Percentiles rank a stretch among this genome's conserved stretches.
Evolutionary conservation across 176 grass and related monocot genomes (phyloP).

Genomic region (Bothriochloa decipiens): DNA sequence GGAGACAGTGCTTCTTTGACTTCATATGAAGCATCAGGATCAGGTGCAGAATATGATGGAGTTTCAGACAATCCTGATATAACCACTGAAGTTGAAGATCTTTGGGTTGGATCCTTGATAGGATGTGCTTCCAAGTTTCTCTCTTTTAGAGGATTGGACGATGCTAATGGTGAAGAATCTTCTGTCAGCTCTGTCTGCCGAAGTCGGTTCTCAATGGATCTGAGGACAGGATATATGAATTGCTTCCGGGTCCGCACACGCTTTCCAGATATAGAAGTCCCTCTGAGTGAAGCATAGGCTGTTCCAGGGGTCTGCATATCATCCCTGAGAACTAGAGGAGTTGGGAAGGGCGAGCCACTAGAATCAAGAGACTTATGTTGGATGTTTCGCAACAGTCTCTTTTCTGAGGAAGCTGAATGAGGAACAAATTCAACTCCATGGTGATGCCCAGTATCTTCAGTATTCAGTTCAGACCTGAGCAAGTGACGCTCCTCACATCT

Average conservation of each 20-base stretch:
- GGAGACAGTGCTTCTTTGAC: conserved; percentile 32
- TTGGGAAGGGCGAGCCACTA: conserved; percentile 62
- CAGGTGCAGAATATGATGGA: conserved; percentile 15
- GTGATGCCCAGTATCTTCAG: conserved; percentile 31
- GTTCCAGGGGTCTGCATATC: conserved; percentile 88
- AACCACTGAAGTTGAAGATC: conserved; percentile 17
- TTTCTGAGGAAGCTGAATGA: conserved; percentile 28
- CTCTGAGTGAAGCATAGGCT: conserved; percentile 53
- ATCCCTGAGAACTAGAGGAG: conserved; percentile 60
- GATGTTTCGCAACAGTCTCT: conserved; percentile 26
- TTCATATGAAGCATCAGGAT: conserved; percentile 25
- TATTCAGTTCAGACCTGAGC: conserved; percentile 23
- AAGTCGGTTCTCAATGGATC: conserved; percentile 54
- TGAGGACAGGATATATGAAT: conserved; percentile 64
- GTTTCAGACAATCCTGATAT: conserved; percentile 33
- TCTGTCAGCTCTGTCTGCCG: neutral
- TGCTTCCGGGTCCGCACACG: conserved; percentile 48
- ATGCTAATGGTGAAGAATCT: conserved; percentile 5
- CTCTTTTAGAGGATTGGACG: neutral
- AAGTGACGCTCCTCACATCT: conserved; percentile 14
- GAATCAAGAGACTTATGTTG: conserved; percentile 1
- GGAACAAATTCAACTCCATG: conserved; percentile 11
- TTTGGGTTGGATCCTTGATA: conserved; percentile 27
- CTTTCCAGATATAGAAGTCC: conserved; percentile 49
- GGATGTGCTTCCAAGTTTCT: conserved; percentile 24